phyloP scores from a whole-genome alignment of 371 early-diverging fungal genomes.

The Sporodiniella umbellata region DNA sequence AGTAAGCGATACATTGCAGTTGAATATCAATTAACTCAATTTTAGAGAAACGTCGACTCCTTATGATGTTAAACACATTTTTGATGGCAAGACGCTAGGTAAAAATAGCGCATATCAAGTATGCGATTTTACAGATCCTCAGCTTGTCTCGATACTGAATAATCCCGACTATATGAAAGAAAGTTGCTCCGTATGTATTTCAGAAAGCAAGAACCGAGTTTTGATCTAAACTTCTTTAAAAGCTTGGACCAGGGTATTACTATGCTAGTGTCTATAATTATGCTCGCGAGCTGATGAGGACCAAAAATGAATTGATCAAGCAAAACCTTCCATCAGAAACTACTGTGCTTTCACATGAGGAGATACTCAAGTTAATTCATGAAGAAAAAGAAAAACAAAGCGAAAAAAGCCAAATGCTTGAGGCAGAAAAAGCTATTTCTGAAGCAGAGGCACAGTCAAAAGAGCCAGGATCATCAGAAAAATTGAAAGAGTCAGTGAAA shows the following conservation, averaged over 20 bases:
- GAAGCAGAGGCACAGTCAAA: conserved; percentile 6
- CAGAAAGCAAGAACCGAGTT: too few relatives aligned
- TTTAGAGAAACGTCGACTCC: too few relatives aligned
- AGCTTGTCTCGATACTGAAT: conserved; percentile 6
- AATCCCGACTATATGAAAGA: conserved; percentile 11
- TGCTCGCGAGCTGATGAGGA: conserved; percentile 4
- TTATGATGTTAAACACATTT: conserved; percentile 13
- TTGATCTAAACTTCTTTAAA: too few relatives aligned
- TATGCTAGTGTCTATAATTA: conserved; percentile 21
- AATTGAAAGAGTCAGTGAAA: conserved; percentile 17
- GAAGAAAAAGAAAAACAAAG: conserved; percentile 12
- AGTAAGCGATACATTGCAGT: too few relatives aligned
- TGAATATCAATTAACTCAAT: too few relatives aligned
- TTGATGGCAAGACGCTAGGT: conserved; percentile 13
- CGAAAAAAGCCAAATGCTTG: not conserved
- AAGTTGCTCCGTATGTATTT: not conserved
- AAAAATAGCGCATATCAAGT: conserved; percentile 7
- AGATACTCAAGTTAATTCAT: conserved; percentile 8
- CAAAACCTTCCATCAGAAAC: too few relatives aligned
- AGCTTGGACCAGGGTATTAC: conserved; percentile 17
- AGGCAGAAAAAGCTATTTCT: not conserved
- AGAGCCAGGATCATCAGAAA: not conserved
- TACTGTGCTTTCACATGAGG: too few relatives aligned
- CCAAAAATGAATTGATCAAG: conserved; percentile 1
- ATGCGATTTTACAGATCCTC: conserved; percentile 30